Evolutionary conservation across 179 eudicot genomes (phyloP).

Genomic region (Sideroxylon spinosum): DNA sequence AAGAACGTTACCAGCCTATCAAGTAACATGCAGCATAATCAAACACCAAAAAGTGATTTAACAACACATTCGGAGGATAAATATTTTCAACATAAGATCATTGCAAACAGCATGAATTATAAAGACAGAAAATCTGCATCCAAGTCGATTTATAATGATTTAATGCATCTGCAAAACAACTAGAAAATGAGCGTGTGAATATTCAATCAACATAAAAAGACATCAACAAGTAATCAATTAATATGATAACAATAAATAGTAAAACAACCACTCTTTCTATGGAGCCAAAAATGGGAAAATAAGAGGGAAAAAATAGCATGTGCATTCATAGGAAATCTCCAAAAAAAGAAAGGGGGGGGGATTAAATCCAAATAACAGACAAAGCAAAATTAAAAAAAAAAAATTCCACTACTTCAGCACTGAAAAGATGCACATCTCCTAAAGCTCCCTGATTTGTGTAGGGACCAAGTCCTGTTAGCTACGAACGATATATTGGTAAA

Average conservation of each 20-base stretch:
- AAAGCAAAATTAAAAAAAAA: not conserved
- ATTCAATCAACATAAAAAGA: not conserved
- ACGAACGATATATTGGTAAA: too few species aligned
- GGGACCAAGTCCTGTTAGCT: not conserved
- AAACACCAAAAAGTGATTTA: slow-evolving; percentile 3
- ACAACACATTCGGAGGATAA: not conserved
- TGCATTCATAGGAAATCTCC: not conserved
- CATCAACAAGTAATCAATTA: not conserved
- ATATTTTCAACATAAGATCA: not conserved
- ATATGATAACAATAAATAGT: not conserved
- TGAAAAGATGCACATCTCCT: not conserved
- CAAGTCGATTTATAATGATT: not conserved
- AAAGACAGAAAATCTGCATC: not conserved
- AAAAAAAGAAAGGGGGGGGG: not conserved
- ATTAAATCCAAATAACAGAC: not conserved
- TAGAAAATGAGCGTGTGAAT: not conserved
- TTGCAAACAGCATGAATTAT: not conserved
- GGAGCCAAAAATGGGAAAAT: not conserved
- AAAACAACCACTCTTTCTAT: not conserved
- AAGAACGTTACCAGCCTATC: slow-evolving; percentile 47
- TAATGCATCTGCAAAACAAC: not conserved
- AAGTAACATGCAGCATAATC: not conserved
- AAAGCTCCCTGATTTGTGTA: not conserved
- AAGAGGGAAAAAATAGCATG: not conserved
- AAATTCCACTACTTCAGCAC: not conserved